Evolutionary conservation across 148 eudicot species (phyloP), one percentile per base, ranked within the genome.

Genomic region (Selenicereus undatus): DNA sequence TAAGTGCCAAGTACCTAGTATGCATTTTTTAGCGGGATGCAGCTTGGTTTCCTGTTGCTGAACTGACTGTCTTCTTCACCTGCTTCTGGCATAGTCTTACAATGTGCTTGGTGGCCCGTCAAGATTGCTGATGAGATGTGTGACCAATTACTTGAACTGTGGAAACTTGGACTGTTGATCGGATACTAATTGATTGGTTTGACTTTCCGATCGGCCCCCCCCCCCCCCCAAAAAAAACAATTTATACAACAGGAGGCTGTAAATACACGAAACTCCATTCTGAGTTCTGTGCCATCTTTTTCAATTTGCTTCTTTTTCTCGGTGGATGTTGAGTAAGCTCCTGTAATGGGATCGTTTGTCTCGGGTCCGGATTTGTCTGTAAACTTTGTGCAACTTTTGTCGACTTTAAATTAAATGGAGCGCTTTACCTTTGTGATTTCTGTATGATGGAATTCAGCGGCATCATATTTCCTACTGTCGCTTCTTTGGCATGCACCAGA

Each of bases 61-160:
- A 48, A 48, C 13, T 7, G 13, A 48, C 39, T 24, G 60, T 27
- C 27, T 24, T 42, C 11, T n/a, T 65, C 9, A 26, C 24, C 0
- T 78, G 71, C 42, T 24, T 39, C 71, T 32, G 43, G n/a, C 24
- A 0, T 42, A 78, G 30, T 45, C 56, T 78, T 32, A 14, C 30
- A 1, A 73, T 42, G 30, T 24, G 58, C 71, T n/a, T 39, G 18
- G 16, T 50, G 24, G 26, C 58, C 39, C 72, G 42, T 48, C 39
- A 12, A 26, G 30, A 42, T 58, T 78, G 71, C 71, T 77, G 71
- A n/a, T 39, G 24, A 65, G 11, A 78, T 56, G 21, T 78, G 72
- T 42, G 58, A 26, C 26, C n/a, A 21, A 42, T 42, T 64, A 35
- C 80, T 78, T 65, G n/a, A 62, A 60, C 79, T 27, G 22, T 36